A percentile compares a stretch with the other conserved stretches of the same genome.
phyloP scores from a whole-genome alignment of 2,329 filamentous ascomycete species.

The Fusarium domesticum region DNA sequence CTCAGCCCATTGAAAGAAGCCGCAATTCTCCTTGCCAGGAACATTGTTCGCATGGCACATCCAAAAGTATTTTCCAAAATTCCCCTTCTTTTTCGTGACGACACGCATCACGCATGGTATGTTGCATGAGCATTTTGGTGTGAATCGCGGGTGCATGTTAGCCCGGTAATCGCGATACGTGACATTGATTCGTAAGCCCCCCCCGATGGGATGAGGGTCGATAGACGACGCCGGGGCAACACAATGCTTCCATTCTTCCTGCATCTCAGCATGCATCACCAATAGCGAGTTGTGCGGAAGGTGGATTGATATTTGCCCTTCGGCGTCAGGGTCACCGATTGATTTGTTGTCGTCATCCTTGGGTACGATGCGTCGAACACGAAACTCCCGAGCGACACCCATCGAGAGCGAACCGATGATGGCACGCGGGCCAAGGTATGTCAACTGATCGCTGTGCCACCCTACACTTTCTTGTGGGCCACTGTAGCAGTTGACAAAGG shows the following conservation, averaged over 20 bases:
- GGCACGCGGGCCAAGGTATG: conserved; percentile 84
- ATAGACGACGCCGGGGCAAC: conserved; percentile 73
- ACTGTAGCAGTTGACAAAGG: conserved; percentile 92
- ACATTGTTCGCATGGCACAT: conserved; percentile 81
- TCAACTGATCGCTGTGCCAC: conserved; percentile 89
- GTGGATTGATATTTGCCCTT: conserved; percentile 88
- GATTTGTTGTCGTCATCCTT: conserved; percentile 46
- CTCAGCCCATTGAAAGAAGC: conserved; percentile 80
- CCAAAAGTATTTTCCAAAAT: conserved; percentile 82
- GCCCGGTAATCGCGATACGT: conserved; percentile 87
- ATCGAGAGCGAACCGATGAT: conserved; percentile 88
- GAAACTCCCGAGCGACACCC: conserved; percentile 90
- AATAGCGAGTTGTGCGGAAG: conserved; percentile 91
- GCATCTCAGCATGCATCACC: conserved; percentile 97
- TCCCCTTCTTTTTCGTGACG: conserved; percentile 75
- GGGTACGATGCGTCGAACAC: conserved; percentile 73
- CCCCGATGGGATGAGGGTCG: conserved; percentile 79
- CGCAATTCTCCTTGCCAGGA: conserved; percentile 66
- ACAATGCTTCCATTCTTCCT: conserved; percentile 93
- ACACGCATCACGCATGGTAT: conserved; percentile 69
- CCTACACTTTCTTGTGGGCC: conserved; percentile 80
- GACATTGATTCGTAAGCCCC: conserved; percentile 82
- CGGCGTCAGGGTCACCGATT: conserved; percentile 54
- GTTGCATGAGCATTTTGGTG: conserved; percentile 73
- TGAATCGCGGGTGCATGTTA: conserved; percentile 71